A percentile compares a stretch with the other conserved stretches of the same genome.
Conservation (phyloP, 2,329 filamentous ascomycete genomes). For the Aspergillus persii region DNA sequence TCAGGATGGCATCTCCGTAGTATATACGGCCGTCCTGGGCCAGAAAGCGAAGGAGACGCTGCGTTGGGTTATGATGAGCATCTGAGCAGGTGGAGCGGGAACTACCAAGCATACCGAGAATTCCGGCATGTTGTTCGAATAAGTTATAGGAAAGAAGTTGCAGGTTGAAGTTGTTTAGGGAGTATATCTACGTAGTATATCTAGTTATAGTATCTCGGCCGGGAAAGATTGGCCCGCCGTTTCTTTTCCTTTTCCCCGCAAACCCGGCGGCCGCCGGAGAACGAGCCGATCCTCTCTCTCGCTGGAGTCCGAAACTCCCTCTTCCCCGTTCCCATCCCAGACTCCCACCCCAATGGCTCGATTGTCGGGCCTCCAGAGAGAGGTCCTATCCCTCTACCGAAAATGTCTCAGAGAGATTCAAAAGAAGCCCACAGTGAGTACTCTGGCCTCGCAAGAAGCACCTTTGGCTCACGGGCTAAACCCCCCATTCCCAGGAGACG, state of each 20-base stretch:
- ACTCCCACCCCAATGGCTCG: constrained; percentile 32
- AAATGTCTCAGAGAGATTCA: constrained; percentile 77
- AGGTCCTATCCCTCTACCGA: constrained; percentile 83
- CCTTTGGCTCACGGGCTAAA: neutral
- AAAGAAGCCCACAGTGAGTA: constrained; percentile 70
- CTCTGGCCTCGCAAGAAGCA: neutral
- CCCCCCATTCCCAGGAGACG: constrained; percentile 32
- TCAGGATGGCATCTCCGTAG: constrained; percentile 73
- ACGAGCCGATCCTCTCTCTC: neutral
- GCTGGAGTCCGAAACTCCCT: neutral
- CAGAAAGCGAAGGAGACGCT: constrained; percentile 73
- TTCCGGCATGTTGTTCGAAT: neutral
- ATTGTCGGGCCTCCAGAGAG: constrained; percentile 83
- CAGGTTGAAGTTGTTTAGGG: too few species aligned
- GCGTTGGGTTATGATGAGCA: constrained; percentile 3
- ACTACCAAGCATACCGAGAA: neutral
- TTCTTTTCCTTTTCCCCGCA: constrained; percentile 2
- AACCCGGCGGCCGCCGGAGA: constrained; percentile 24
- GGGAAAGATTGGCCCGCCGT: constrained; percentile 5
- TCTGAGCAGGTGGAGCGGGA: too few species aligned
- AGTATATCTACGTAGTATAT: too few species aligned
- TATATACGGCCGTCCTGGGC: constrained; percentile 67
- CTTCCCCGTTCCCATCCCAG: neutral
- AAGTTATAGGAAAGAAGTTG: too few species aligned
- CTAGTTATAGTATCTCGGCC: too few species aligned